Evolutionary conservation across 805 yeast genomes (phyloP), one percentile per base, ranked within the genome.

Genomic region (Yarrowia sp.): DNA sequence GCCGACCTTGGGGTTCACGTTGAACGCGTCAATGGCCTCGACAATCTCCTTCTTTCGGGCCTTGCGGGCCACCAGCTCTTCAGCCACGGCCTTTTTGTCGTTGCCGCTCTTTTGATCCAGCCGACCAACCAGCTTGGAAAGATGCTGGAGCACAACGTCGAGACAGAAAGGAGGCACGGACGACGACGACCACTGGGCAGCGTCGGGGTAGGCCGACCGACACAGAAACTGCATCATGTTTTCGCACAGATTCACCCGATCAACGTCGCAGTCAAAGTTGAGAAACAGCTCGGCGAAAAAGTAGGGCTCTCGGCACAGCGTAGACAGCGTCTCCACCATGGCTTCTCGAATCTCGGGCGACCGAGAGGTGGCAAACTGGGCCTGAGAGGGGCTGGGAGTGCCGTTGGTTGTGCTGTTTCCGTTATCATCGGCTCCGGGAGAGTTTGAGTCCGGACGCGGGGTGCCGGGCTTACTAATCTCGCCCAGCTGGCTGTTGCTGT

Each of bases 121-220:
- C 74, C 88, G 75, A 55, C 83, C 85, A 71, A 84, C 83, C 55
- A 91, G 80, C 15, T 88, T 87, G 68, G 86, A 84, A 49, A 93
- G 80, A 68, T 89, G 86, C 1, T 90, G 83, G 24, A 94, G 80
- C 2, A 95, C 76, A 1, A 98, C 97, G 73, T 95, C 98, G 64
- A 95, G 80, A 73, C 98, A 94, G 9, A 92, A 84, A 0, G 98
- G 97, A 0, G 99, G 98, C 1, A 94, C 96, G 73, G 85, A 88
- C 46, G 90, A 91, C 0, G 97, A 90, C 0, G 96, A 88, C 72
- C 84, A 81, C 10, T 83, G 73, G 0, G 98, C 96, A 12, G 94
- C 85, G 74, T 92, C 97, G 0, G 98, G 96, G 52, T 91, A 83
- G 0, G 98, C 88, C 39, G 92, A 80, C 64, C 89, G 85, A 66